Percentiles rank a stretch among this genome's conserved stretches.
These are phyloP conservation scores for Lachancea kluyveri DNA, from an alignment of 805 yeast species.

Conservation along the genomic window DNA sequence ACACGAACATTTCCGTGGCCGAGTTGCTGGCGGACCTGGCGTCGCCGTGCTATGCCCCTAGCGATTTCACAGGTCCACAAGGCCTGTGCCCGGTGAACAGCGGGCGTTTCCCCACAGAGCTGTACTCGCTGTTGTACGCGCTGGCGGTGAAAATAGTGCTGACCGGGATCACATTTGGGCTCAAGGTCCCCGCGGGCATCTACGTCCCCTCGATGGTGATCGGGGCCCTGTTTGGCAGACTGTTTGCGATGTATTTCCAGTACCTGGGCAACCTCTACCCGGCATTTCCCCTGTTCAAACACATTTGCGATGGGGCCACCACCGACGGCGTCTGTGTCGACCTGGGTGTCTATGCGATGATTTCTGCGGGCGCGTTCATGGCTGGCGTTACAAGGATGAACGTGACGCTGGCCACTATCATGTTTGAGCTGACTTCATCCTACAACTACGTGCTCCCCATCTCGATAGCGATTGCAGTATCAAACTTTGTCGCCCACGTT, in stretches of 20 bases:
- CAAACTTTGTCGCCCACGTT: conserved; percentile 49
- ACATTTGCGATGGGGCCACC: conserved; percentile 14
- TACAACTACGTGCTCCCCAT: conserved; percentile 53
- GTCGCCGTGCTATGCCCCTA: conserved; percentile 36
- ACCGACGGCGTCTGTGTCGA: conserved; percentile 34
- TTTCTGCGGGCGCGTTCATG: conserved; percentile 52
- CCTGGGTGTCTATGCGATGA: conserved; percentile 47
- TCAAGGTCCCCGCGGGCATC: conserved; percentile 54
- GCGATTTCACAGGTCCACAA: conserved; percentile 11
- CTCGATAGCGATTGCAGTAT: conserved; percentile 48
- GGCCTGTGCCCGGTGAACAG: conserved; percentile 25
- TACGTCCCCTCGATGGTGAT: conserved; percentile 60
- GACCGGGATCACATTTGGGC: conserved; percentile 50
- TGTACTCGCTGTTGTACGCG: conserved; percentile 35
- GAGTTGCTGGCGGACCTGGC: conserved; percentile 46
- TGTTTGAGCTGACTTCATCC: conserved; percentile 51
- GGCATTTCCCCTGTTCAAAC: conserved; percentile 7
- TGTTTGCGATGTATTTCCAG: conserved; percentile 40
- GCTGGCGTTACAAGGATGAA: conserved; percentile 54
- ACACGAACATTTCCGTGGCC: conserved; percentile 42
- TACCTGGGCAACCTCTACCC: conserved; percentile 30
- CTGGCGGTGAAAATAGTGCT: conserved; percentile 39
- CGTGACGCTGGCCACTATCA: conserved; percentile 43
- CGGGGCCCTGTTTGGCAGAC: conserved; percentile 54
- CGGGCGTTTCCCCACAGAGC: conserved; percentile 27